Percentiles rank a stretch among this genome's conserved stretches.
phyloP scores from a whole-genome alignment of 371 early-diverging fungal species.

The Mucor indicus region DNA sequence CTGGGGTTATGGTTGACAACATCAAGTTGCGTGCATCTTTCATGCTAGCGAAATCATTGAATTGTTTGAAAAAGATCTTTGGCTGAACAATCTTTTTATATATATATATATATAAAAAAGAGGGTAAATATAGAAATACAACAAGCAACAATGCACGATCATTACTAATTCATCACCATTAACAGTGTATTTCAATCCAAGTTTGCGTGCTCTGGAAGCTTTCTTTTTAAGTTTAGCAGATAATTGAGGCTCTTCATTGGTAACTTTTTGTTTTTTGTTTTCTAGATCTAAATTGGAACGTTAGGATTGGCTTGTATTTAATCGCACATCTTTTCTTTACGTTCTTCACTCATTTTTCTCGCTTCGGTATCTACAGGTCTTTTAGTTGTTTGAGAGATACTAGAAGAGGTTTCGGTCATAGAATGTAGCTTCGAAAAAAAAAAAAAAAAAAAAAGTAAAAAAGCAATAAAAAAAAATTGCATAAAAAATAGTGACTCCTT shows the following conservation, averaged over 20 bases:
- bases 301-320: background rate
- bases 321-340: background rate
- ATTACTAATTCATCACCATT: slow-evolving; percentile 13
- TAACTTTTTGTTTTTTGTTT: too few species aligned
- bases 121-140: too few species aligned
- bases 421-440: background rate
- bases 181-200: slow-evolving; percentile 12
- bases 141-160: too few species aligned
- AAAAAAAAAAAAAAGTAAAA: background rate
- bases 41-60: slow-evolving; percentile 16
- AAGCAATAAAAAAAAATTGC: background rate
- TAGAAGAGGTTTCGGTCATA: background rate
- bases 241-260: background rate
- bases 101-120: too few species aligned
- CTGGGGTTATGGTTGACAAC: slow-evolving; percentile 5
- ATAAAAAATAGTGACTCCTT: background rate
- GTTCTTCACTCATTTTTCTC: background rate
- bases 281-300: background rate
- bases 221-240: slow-evolving; percentile 21
- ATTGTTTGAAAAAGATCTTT: slow-evolving; percentile 17
- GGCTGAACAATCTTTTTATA: slow-evolving; percentile 16
- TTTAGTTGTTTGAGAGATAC: background rate
- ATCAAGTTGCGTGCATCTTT: slow-evolving; percentile 21
- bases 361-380: background rate
- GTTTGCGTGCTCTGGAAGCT: slow-evolving; percentile 12